A percentile compares a stretch with the other conserved stretches of the same genome.
Conservation (phyloP, 306 rosid genomes). For the Lablab purpureus region DNA sequence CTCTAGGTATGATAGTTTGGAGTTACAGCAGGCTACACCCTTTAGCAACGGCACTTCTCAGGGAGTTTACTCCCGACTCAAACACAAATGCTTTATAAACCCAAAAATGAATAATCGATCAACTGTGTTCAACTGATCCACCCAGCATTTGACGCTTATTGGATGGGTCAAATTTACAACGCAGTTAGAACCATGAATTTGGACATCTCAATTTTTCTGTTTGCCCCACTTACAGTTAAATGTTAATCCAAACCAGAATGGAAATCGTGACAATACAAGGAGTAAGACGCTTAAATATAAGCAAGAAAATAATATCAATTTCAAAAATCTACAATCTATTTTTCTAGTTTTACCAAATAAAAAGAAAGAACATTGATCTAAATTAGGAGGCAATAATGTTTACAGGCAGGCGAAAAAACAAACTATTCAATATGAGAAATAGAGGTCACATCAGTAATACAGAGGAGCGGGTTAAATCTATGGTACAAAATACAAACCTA, state of each 20-base stretch:
- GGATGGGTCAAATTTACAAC: no score
- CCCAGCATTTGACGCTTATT: no score
- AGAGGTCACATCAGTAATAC: conserved; percentile 57
- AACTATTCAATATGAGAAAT: conserved; percentile 31
- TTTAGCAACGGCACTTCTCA: no score
- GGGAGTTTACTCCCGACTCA: no score
- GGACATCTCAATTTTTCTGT: no score
- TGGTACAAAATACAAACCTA: conserved; percentile 76
- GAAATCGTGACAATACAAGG: neutral
- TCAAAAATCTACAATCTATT: neutral
- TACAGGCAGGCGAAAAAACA: conserved; percentile 6
- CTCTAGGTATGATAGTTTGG: no score
- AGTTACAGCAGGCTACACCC: no score
- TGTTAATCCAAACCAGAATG: neutral
- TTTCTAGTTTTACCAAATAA: conserved; percentile 19
- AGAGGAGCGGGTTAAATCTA: conserved; percentile 57
- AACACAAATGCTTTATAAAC: no score
- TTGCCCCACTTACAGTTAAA: no score
- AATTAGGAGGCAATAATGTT: conserved; percentile 47
- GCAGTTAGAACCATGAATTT: no score
- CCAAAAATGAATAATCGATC: no score
- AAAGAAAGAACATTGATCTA: conserved; percentile 47
- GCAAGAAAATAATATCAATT: conserved; percentile 4
- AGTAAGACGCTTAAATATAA: neutral
- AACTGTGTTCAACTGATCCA: no score